Evolutionary conservation across 2,329 filamentous ascomycete species (phyloP), one percentile per base, ranked within the genome.

Genomic region (Penicillium sp.): DNA sequence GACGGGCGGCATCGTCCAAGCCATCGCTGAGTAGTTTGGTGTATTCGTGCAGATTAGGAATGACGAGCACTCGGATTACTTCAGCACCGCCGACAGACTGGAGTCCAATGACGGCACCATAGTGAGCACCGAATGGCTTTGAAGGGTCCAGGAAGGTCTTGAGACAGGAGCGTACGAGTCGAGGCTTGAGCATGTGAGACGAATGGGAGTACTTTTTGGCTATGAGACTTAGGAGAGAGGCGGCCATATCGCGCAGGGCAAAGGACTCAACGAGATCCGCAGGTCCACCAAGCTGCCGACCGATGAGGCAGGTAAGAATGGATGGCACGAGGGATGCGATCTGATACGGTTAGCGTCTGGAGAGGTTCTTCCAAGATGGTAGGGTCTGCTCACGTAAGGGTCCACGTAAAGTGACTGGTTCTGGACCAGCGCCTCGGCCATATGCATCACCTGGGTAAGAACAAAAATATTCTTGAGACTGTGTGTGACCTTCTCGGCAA

Each of bases 401-500:
- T 87, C 84, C 36, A 88, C 78, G 74, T 91, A 95, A 35, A 97
- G 84, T 61, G 86, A 86, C 56, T 86, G 84, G 70, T 97, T 97
- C 63, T 88, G 84, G 47, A 97, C 88, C 48, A 99, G 80, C 2
- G 93, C 90, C 47, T 89, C 84, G 0, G 90, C 88, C 57, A 97
- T 84, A 67, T 91, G 88, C 88, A 99, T 93, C 85, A 96, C 94
- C 72, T 95, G 91, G 19, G 86, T 87, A 22, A 99, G 81, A 5
- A 91, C 85, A 70, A 97, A 97, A 2, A 92, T 83, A 72, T 96
- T 90, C 75, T 96, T 92, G 61, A 96, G 83, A 63, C 88, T 89
- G 73, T 99, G 94, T 1, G 94, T 97, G 48, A 99, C 91, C 74
- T 96, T 94, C 72, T 97, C 93, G 19, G 91, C 88, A 67, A 97